These are phyloP conservation scores for Aspergillus sp. DNA, from an alignment of 2,329 filamentous ascomycete genomes.

Conservation along the genomic window DNA sequence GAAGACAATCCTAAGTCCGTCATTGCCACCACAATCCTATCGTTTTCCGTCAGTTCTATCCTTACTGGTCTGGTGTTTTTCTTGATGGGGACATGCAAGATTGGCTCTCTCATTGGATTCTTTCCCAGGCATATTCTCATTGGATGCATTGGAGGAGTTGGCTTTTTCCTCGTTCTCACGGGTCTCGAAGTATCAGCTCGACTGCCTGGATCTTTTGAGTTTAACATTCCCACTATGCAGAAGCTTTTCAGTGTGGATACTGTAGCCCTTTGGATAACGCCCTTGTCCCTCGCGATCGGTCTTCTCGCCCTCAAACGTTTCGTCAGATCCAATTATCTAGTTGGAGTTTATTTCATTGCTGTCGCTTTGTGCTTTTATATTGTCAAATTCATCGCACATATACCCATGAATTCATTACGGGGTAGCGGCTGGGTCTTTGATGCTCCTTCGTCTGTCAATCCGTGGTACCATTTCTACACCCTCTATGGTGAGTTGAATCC, in stretches of 20 bases:
- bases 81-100: conserved; percentile 78
- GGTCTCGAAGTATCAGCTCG: conserved; percentile 92
- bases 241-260: conserved; percentile 74
- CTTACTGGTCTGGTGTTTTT: conserved; percentile 91
- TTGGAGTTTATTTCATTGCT: conserved; percentile 83
- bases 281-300: conserved; percentile 71
- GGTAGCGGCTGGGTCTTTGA: conserved; percentile 86
- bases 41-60: conserved; percentile 87
- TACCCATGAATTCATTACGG: conserved; percentile 68
- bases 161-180: conserved; percentile 89
- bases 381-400: conserved; percentile 52
- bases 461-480: conserved; percentile 98
- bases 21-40: conserved; percentile 88
- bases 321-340: conserved; percentile 77
- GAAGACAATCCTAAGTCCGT: conserved; percentile 79
- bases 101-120: conserved; percentile 93
- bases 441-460: conserved; percentile 77
- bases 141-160: conserved; percentile 94
- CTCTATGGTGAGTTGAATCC: conserved; percentile 73
- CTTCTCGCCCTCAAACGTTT: conserved; percentile 75
- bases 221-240: conserved; percentile 72
- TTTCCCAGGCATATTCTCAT: conserved; percentile 96
- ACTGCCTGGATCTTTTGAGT: conserved; percentile 79
- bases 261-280: conserved; percentile 77
- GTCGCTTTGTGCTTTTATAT: conserved; percentile 62